A percentile compares a stretch with the other conserved stretches of the same genome.
Evolutionary conservation across 495 filamentous ascomycete genomes (phyloP).

Genomic region (Friedmanniomyces simplex): DNA sequence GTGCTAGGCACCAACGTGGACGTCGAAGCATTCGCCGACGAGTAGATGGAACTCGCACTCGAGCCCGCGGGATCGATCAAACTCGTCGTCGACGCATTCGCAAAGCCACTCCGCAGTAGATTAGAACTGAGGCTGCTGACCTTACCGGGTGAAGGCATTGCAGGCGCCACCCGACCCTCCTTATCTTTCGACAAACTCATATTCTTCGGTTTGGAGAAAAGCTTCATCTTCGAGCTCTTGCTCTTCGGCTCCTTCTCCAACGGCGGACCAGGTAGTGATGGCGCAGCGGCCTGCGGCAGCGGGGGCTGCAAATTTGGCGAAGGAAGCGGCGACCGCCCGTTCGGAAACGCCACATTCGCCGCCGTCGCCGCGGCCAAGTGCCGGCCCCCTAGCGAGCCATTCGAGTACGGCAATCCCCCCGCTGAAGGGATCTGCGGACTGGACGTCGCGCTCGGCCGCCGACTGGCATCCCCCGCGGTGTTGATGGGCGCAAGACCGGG

Average conservation of each 20-base stretch:
- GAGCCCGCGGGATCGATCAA: constrained; percentile 44
- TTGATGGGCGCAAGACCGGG: constrained; percentile 32
- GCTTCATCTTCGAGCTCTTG: constrained; percentile 76
- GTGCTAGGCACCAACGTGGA: constrained; percentile 55
- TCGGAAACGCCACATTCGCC: constrained; percentile 76
- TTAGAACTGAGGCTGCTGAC: constrained; percentile 44
- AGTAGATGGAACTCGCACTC: constrained; percentile 48
- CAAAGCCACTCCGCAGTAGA: constrained; percentile 47
- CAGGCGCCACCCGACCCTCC: constrained; percentile 52
- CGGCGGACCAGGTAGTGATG: constrained; percentile 19
- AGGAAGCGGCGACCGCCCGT: constrained; percentile 38
- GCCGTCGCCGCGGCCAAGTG: constrained; percentile 65
- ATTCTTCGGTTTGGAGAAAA: constrained; percentile 82
- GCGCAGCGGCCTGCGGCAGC: constrained; percentile 1
- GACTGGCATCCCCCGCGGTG: constrained; percentile 37
- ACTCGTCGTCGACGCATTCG: constrained; percentile 74
- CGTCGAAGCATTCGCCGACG: constrained; percentile 68
- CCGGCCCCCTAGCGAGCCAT: constrained; percentile 57
- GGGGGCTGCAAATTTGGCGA: constrained; percentile 24
- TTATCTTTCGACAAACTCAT: constrained; percentile 66
- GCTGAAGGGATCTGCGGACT: constrained; percentile 42
- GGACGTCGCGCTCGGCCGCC: constrained; percentile 33
- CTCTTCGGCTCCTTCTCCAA: constrained; percentile 55
- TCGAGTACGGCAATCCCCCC: constrained; percentile 38
- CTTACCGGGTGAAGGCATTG: constrained; percentile 74